phyloP scores from a whole-genome alignment of 2,329 filamentous ascomycete genomes.

The Colletotrichum echinochloae region DNA sequence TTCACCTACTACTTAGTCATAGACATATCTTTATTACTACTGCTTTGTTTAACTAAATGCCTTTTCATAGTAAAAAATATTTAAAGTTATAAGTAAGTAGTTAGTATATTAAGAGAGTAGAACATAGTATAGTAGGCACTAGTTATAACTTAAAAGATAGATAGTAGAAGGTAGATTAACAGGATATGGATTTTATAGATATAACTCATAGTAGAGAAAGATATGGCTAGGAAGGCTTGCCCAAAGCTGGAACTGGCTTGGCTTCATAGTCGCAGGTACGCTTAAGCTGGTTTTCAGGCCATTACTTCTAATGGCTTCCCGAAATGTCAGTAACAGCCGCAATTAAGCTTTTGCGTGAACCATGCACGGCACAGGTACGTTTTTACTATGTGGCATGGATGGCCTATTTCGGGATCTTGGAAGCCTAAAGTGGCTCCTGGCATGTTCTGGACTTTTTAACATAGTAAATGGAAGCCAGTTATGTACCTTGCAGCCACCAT shows the following conservation, averaged over 20 bases:
- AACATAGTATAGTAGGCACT: not conserved
- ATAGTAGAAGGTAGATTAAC: not conserved
- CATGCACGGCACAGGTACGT: too few species aligned
- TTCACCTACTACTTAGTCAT: not conserved
- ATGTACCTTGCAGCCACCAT: too few species aligned
- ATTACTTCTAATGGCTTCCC: not conserved
- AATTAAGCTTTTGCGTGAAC: too few species aligned
- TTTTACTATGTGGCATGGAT: too few species aligned
- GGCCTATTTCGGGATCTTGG: too few species aligned
- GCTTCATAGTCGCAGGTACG: not conserved
- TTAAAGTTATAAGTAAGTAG: not conserved
- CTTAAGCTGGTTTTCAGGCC: not conserved
- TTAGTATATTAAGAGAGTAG: not conserved
- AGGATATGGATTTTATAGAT: not conserved
- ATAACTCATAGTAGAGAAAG: not conserved
- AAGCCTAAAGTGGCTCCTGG: too few species aligned
- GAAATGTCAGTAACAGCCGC: too few species aligned
- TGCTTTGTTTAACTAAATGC: not conserved
- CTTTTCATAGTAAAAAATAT: not conserved
- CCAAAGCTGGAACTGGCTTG: not conserved
- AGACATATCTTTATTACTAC: not conserved
- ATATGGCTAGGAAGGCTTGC: not conserved
- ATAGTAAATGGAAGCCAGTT: too few species aligned
- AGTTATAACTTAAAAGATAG: not conserved
- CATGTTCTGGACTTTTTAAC: too few species aligned